Evolutionary conservation across 2,329 filamentous ascomycete species (phyloP).

Genomic region (Fusarium sororula): DNA sequence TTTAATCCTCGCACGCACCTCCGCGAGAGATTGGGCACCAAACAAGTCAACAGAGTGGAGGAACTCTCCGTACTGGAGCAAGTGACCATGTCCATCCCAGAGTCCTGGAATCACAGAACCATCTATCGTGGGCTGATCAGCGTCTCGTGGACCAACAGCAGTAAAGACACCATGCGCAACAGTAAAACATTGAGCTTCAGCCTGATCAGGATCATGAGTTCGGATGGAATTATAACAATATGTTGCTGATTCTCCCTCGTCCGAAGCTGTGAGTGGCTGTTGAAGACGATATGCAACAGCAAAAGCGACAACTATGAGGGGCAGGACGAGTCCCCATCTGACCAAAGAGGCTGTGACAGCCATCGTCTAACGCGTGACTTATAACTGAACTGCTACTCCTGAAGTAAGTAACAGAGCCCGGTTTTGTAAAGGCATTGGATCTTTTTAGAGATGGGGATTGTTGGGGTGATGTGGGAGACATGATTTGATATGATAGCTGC

Average conservation of each 20-base stretch:
- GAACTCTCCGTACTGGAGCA: conserved; percentile 73
- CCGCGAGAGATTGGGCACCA: conserved; percentile 62
- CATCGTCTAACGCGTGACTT: conserved; percentile 10
- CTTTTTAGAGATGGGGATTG: not conserved
- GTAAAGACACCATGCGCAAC: conserved; percentile 62
- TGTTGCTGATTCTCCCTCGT: conserved; percentile 27
- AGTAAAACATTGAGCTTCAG: conserved; percentile 63
- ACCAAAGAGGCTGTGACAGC: conserved; percentile 13
- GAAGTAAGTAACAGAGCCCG: not conserved
- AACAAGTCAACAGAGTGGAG: conserved; percentile 73
- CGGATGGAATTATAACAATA: conserved; percentile 54
- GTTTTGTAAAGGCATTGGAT: not conserved
- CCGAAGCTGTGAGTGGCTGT: conserved; percentile 32
- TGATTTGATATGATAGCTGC: conserved; percentile 7
- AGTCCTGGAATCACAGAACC: conserved; percentile 72
- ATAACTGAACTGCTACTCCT: not conserved
- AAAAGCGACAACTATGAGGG: conserved; percentile 44
- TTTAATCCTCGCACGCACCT: conserved; percentile 62
- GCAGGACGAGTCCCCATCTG: conserved; percentile 46
- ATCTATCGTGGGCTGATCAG: conserved; percentile 38
- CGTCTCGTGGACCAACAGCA: conserved; percentile 52
- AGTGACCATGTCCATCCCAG: conserved; percentile 76
- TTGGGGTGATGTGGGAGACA: conserved; percentile 5
- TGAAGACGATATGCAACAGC: conserved; percentile 46
- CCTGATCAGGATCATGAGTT: conserved; percentile 49